These are phyloP conservation scores for Lolium perenne DNA, from an alignment of 176 grass and related monocot species.

Conservation along the genomic window DNA sequence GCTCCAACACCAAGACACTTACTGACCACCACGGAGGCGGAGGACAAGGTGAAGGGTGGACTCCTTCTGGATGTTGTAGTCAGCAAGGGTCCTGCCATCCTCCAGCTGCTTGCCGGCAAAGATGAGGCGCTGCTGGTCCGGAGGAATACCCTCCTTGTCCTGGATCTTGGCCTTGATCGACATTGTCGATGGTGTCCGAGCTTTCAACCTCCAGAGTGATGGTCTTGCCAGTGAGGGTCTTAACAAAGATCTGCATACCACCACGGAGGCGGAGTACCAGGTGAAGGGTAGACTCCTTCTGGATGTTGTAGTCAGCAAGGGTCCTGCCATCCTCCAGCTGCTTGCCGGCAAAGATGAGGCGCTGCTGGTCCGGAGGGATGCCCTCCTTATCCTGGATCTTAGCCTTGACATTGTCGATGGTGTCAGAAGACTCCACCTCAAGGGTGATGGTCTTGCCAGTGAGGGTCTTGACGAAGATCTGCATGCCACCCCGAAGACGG, in stretches of 20 bases:
- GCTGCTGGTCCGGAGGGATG: constrained; percentile 82
- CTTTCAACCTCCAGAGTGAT: constrained; percentile 88
- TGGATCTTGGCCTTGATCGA: constrained; percentile 87
- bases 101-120: constrained; percentile 71
- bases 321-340: constrained; percentile 80
- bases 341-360: constrained; percentile 81
- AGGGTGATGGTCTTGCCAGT: constrained; percentile 95
- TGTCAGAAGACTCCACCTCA: constrained; percentile 81
- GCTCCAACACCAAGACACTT: not conserved
- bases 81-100: constrained; percentile 66
- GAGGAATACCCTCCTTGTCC: constrained; percentile 88
- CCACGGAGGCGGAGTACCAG: constrained; percentile 59
- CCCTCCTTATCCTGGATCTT: constrained; percentile 91
- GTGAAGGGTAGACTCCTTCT: constrained; percentile 81
- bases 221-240: constrained; percentile 63
- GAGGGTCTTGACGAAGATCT: constrained; percentile 87
- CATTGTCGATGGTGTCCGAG: constrained; percentile 81
- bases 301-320: constrained; percentile 89
- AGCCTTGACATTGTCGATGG: constrained; percentile 81
- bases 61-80: constrained; percentile 88
- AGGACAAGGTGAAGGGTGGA: constrained; percentile 69
- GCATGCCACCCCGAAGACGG: constrained; percentile 58
- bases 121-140: constrained; percentile 75
- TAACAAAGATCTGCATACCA: constrained; percentile 62
- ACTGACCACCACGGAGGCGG: constrained; percentile 26